A percentile compares a stretch with the other conserved stretches of the same genome.
These are phyloP conservation scores for Gossypium stocksii DNA, from an alignment of 345 rosid genomes.

Conservation along the genomic window DNA sequence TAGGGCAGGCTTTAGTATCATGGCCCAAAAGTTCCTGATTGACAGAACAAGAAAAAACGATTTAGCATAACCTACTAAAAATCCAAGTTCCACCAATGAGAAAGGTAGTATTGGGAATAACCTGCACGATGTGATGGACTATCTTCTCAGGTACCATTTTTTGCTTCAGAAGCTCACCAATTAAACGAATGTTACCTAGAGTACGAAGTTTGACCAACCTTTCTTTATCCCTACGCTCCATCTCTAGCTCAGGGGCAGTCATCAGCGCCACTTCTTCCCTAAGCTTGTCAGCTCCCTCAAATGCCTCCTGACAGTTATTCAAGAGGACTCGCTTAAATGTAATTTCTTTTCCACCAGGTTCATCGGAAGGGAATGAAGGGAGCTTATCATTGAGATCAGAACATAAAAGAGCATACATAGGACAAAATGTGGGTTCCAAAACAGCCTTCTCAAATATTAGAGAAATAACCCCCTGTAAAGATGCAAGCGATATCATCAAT, in stretches of 20 bases:
- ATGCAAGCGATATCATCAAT: background rate
- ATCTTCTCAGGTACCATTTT: conserved; percentile 91
- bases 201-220: conserved; percentile 75
- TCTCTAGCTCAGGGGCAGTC: conserved; percentile 76
- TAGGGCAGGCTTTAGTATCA: conserved; percentile 60
- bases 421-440: conserved; percentile 89
- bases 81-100: background rate
- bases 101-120: conserved; percentile 20
- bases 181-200: conserved; percentile 85
- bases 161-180: conserved; percentile 96
- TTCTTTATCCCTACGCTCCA: conserved; percentile 82
- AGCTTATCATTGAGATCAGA: conserved; percentile 75
- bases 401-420: conserved; percentile 87
- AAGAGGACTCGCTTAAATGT: conserved; percentile 83
- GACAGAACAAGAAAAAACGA: conserved; percentile 7
- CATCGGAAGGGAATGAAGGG: conserved; percentile 80
- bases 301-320: conserved; percentile 89
- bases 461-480: conserved; percentile 72
- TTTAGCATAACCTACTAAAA: background rate
- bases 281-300: conserved; percentile 79
- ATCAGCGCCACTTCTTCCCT: conserved; percentile 74
- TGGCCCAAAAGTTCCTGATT: conserved; percentile 81
- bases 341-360: conserved; percentile 74
- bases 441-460: conserved; percentile 93
- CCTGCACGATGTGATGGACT: conserved; percentile 89